Percentiles rank a stretch among this genome's conserved stretches.
Evolutionary conservation across 495 filamentous ascomycete genomes (phyloP).

Genomic region (Podospora anserina): DNA sequence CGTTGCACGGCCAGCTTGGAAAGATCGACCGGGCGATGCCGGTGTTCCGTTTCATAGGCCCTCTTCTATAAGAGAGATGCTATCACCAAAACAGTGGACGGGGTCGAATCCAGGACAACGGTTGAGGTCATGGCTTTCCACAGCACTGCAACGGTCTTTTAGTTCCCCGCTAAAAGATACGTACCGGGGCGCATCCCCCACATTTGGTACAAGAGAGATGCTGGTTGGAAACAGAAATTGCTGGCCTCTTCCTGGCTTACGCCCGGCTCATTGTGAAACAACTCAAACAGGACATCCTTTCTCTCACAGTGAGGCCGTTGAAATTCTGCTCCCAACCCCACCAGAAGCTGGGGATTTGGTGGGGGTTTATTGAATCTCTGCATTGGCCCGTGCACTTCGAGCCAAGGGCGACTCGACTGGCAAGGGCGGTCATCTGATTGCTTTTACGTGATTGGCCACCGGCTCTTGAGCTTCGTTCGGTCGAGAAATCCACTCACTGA

Average conservation of each 20-base stretch:
- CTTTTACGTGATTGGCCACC: not conserved
- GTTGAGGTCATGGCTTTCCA: not conserved
- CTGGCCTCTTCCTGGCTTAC: not conserved
- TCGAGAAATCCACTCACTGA: conserved; percentile 2
- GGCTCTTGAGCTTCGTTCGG: not conserved
- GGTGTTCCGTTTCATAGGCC: not conserved
- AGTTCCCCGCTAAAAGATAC: not conserved
- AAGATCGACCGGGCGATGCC: not conserved
- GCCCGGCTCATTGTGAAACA: not conserved
- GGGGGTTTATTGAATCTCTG: not conserved
- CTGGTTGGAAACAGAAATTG: not conserved
- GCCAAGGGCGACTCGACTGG: not conserved
- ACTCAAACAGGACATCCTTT: conserved; percentile 3
- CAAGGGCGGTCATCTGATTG: conserved; percentile 6
- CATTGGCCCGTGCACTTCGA: not conserved
- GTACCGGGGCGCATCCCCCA: not conserved
- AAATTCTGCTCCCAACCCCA: not conserved
- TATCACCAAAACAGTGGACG: not conserved
- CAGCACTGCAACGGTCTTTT: not conserved
- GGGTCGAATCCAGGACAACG: not conserved
- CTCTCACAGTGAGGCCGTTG: not conserved
- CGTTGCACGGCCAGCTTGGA: not conserved
- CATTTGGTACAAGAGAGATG: not conserved
- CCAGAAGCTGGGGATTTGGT: conserved; percentile 4
- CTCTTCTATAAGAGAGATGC: not conserved